These are phyloP conservation scores for Protomyces macrosporus DNA, from an alignment of 1,139 yeast genomes.

Conservation along the genomic window DNA sequence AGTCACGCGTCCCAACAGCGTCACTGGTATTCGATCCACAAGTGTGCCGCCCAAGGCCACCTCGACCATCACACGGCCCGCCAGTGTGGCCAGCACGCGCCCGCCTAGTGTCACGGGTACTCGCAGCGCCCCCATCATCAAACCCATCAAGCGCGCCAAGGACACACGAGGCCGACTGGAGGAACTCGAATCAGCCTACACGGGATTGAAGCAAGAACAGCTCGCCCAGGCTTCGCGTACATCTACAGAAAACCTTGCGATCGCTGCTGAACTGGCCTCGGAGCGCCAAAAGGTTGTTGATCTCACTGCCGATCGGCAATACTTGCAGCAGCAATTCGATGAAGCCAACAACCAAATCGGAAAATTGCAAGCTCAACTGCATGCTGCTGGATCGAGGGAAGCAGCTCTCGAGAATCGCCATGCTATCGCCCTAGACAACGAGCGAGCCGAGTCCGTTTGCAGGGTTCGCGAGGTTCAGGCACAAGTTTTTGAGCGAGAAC, in stretches of 20 bases:
- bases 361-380: conserved; percentile 1
- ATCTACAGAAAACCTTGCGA: conserved; percentile 22
- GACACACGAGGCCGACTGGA: conserved; percentile 32
- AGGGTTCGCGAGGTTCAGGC: conserved; percentile 4
- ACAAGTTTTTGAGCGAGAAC: conserved; percentile 7
- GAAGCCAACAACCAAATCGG: conserved; percentile 18
- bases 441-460: conserved; percentile 7
- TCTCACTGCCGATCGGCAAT: background rate
- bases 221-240: conserved; percentile 2
- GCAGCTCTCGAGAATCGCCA: conserved; percentile 5
- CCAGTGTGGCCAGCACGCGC: conserved; percentile 13
- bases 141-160: conserved; percentile 21
- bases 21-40: background rate
- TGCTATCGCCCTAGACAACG: conserved; percentile 12
- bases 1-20: background rate
- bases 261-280: conserved; percentile 12
- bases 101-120: conserved; percentile 12
- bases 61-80: background rate
- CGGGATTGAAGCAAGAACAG: conserved; percentile 15
- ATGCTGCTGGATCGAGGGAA: conserved; percentile 1
- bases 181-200: conserved; percentile 29
- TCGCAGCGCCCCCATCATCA: background rate
- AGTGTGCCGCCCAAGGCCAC: background rate
- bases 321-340: conserved; percentile 7
- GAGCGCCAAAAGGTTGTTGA: conserved; percentile 12